Evolutionary conservation across 2,329 filamentous ascomycete species (phyloP).

Genomic region (Verticillium zaregamsianum): DNA sequence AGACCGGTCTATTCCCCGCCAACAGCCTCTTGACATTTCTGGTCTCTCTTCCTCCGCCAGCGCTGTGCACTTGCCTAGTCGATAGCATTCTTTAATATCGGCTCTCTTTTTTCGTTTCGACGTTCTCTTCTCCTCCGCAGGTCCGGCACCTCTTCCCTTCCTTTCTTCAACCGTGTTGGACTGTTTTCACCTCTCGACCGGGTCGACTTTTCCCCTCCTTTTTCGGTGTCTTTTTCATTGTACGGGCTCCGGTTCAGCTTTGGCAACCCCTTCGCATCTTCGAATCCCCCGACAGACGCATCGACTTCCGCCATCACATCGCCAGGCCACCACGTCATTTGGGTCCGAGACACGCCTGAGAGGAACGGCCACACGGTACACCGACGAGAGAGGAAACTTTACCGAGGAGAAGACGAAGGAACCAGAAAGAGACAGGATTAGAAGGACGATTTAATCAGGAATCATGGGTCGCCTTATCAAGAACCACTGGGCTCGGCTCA

Average conservation of each 20-base stretch:
- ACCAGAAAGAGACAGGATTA: constrained; percentile 7
- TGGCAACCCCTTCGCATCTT: not conserved
- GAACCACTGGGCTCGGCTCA: constrained; percentile 97
- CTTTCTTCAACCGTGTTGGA: constrained; percentile 19
- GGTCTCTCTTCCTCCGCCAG: constrained; percentile 20
- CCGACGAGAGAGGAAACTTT: not conserved
- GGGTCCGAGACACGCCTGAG: not conserved
- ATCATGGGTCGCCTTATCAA: constrained; percentile 97
- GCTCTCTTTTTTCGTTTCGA: constrained; percentile 26
- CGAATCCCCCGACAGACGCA: not conserved
- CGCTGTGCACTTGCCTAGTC: constrained; percentile 47
- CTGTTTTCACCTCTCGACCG: constrained; percentile 12
- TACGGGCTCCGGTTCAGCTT: not conserved
- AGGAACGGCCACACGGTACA: not conserved
- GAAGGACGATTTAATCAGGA: constrained; percentile 12
- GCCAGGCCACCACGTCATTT: not conserved
- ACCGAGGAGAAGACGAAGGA: not conserved
- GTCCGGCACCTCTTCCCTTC: constrained; percentile 44
- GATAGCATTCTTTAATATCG: constrained; percentile 50
- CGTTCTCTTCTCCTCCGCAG: constrained; percentile 32
- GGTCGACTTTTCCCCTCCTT: constrained; percentile 11
- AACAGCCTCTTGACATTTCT: not conserved
- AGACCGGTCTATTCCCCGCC: not conserved
- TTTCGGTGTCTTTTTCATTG: not conserved
- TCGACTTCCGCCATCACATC: not conserved